Conservation (phyloP, 495 filamentous ascomycete species). For the Xylaria nigripes region DNA sequence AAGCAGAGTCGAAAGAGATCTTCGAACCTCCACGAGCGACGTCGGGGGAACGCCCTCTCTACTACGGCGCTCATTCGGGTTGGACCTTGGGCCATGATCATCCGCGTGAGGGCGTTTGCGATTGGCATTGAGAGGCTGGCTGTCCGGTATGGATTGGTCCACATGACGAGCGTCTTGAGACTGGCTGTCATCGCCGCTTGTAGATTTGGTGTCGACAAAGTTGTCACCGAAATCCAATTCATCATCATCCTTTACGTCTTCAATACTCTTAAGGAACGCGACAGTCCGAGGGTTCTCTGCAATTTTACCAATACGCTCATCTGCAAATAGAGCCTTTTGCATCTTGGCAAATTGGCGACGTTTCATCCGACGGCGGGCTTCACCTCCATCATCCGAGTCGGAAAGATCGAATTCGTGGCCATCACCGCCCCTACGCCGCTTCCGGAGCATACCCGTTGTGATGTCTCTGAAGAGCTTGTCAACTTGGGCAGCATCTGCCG, state of each 20-base stretch:
- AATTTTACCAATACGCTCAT: conserved; percentile 83
- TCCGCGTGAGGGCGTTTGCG: conserved; percentile 22
- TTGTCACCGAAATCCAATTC: conserved; percentile 65
- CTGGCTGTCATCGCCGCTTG: conserved; percentile 32
- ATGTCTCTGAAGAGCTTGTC: conserved; percentile 88
- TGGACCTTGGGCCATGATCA: conserved; percentile 50
- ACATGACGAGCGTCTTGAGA: conserved; percentile 13
- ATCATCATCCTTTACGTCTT: conserved; percentile 72
- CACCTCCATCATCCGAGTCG: conserved; percentile 77
- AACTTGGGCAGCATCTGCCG: conserved; percentile 71
- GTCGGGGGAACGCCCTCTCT: conserved; percentile 51
- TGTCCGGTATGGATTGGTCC: conserved; percentile 33
- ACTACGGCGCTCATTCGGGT: conserved; percentile 57
- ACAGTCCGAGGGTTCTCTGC: conserved; percentile 82
- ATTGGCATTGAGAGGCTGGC: conserved; percentile 27
- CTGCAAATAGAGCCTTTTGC: conserved; percentile 80
- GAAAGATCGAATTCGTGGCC: conserved; percentile 71
- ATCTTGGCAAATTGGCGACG: conserved; percentile 84
- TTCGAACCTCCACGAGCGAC: conserved; percentile 67
- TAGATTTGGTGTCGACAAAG: conserved; percentile 44
- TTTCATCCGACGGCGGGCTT: conserved; percentile 70
- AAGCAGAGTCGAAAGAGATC: conserved; percentile 71
- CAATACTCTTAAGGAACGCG: conserved; percentile 83
- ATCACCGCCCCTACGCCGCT: conserved; percentile 51
- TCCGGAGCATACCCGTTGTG: conserved; percentile 73